Evolutionary conservation across 2,329 filamentous ascomycete genomes (phyloP), one percentile per base, ranked within the genome.

Genomic region (Talaromyces piceae): DNA sequence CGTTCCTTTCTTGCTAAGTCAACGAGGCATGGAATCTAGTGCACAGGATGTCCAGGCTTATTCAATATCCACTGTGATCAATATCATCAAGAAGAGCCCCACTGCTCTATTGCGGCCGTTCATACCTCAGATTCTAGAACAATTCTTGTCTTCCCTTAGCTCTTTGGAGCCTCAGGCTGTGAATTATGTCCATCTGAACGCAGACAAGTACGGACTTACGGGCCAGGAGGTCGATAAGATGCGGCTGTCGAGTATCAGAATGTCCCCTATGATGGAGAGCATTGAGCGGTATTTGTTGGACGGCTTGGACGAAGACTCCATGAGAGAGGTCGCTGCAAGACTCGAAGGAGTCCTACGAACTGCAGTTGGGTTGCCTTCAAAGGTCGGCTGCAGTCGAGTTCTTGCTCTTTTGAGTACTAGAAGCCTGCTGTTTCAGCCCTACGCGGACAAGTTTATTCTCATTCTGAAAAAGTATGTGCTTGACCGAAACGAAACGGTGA

Each of bases 401-500:
- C 77, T 98, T 27, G 86, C 88, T 6, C 91, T 88, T 0, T 77
- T 98, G 6, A 87, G 88, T 47, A 91, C 91, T 47, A 82, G 89
- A 11, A 82, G 80, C 30, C 78, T 84, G 31, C 75, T 91, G 26
- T 88, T 96, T 67, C 80, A 79, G 31, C 83, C 87, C 0, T 83
- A 91, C 61, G 84, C 88, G 11, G 81, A 87, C 56, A 76, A 78
- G 7, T 90, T 96, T 61, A 74, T 96, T 47, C 85, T 84, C 57
- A 66, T 90, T 8, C 78, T 95, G 56, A 82, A 89, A 61, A 91
- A 88, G 66, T 82, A 91, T 52, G 81, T 91, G 1, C 78, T 95
- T 46, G 93, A 98, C 66, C 85, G 87, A 56, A 98, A 98, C 63
- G 90, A 96, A 59, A 93, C 94, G 16, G 91, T 96, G 51, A 91